Percentiles rank a stretch among this genome's conserved stretches.
phyloP scores from a whole-genome alignment of 208 protist genomes.

The Leishmania major region DNA sequence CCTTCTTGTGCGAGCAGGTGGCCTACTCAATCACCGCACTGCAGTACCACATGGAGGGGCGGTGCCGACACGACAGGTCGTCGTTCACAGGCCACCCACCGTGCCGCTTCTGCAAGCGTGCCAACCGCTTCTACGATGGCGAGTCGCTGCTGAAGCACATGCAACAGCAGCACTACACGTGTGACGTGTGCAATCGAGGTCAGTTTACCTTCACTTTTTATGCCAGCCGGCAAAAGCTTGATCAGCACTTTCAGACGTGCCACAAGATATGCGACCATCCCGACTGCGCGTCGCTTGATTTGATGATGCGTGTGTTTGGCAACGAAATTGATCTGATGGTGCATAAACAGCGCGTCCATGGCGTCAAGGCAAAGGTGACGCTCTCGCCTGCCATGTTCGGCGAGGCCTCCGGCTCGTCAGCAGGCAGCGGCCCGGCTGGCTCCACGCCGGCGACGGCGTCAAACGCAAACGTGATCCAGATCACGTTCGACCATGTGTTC shows the following conservation, averaged over 20 bases:
- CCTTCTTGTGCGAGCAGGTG: slow-evolving; percentile 88
- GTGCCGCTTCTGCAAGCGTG: slow-evolving; percentile 77
- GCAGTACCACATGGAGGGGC: slow-evolving; percentile 64
- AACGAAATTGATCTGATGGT: slow-evolving; percentile 79
- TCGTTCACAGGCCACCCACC: slow-evolving; percentile 86
- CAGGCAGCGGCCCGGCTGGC: slow-evolving; percentile 10
- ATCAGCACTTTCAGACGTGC: slow-evolving; percentile 68
- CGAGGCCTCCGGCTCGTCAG: slow-evolving; percentile 10
- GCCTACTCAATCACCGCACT: slow-evolving; percentile 57
- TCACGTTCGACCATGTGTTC: slow-evolving; percentile 81
- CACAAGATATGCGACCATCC: slow-evolving; percentile 91
- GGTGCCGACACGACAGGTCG: slow-evolving; percentile 51
- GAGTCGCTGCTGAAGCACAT: slow-evolving; percentile 89
- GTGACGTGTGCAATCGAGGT: slow-evolving; percentile 84
- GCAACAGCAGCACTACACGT: slow-evolving; percentile 88
- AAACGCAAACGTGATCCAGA: slow-evolving; percentile 70
- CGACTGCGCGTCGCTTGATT: slow-evolving; percentile 69
- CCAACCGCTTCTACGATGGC: slow-evolving; percentile 72
- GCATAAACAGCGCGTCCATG: slow-evolving; percentile 84
- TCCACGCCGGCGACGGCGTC: slow-evolving; percentile 43
- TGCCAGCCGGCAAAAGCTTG: slow-evolving; percentile 69
- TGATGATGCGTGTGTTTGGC: slow-evolving; percentile 84
- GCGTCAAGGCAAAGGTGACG: slow-evolving; percentile 41
- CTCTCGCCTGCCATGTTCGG: slow-evolving; percentile 27
- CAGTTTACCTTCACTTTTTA: slow-evolving; percentile 90